Conservation (phyloP, 2,329 filamentous ascomycete species). For the Ophiostoma quercus region DNA sequence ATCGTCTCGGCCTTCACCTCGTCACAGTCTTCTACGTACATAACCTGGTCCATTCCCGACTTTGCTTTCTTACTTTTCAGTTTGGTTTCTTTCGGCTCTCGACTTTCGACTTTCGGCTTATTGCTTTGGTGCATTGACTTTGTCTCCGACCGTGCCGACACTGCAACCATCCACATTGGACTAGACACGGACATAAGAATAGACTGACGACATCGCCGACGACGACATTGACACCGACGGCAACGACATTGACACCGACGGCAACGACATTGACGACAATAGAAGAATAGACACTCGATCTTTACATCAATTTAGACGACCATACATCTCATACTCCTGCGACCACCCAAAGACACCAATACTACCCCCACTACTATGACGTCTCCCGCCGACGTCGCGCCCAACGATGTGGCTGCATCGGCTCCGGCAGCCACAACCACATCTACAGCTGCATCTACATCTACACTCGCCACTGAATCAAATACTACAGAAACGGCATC, state of each 20-base stretch:
- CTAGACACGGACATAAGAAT: background rate
- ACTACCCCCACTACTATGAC: background rate
- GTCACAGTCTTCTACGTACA: background rate
- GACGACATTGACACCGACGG: background rate
- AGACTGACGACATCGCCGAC: background rate
- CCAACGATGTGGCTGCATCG: background rate
- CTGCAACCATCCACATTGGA: background rate
- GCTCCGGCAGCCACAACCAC: background rate
- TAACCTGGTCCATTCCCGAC: background rate
- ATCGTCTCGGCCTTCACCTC: background rate
- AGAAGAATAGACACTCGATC: background rate
- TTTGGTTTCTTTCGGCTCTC: background rate
- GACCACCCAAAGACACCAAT: background rate
- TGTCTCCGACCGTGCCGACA: conserved; percentile 9
- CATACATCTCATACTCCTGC: background rate
- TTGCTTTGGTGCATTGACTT: background rate
- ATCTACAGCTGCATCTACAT: background rate
- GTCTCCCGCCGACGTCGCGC: background rate
- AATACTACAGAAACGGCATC: background rate
- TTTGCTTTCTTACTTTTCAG: background rate
- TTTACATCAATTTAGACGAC: too few species aligned
- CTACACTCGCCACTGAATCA: background rate
- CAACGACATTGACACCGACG: background rate
- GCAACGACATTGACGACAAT: background rate
- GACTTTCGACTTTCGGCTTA: background rate